Percentiles rank a stretch among this genome's conserved stretches.
phyloP scores from a whole-genome alignment of 2,329 filamentous ascomycete species.

The Chaetomium olivaceum region DNA sequence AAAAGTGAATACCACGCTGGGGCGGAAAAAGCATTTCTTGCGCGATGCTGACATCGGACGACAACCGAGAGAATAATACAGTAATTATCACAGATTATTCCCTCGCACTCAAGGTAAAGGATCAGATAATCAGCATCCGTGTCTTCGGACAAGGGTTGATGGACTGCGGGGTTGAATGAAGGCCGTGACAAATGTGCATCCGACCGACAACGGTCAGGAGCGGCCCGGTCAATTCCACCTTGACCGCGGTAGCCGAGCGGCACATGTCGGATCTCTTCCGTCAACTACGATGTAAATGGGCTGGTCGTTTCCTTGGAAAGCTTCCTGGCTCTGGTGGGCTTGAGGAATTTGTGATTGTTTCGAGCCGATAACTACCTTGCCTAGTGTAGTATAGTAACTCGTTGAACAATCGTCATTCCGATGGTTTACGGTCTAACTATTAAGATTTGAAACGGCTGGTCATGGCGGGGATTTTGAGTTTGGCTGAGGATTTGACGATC shows the following conservation, averaged over 20 bases:
- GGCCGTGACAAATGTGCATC: conserved; percentile 10
- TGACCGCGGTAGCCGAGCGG: conserved; percentile 14
- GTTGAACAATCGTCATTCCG: not conserved
- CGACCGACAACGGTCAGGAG: conserved; percentile 13
- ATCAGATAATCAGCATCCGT: not conserved
- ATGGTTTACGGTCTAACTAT: conserved; percentile 1
- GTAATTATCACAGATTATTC: not conserved
- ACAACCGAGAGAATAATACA: not conserved
- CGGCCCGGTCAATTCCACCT: conserved; percentile 12
- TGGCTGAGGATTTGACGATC: not conserved
- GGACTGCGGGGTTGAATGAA: not conserved
- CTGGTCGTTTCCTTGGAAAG: not conserved
- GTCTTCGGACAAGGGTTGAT: not conserved
- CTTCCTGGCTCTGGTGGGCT: not conserved
- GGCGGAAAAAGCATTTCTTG: conserved; percentile 12
- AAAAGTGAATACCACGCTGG: conserved; percentile 2
- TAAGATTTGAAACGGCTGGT: conserved; percentile 1
- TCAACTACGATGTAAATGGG: not conserved
- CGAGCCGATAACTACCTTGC: not conserved
- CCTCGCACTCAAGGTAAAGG: conserved; percentile 4
- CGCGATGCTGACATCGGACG: conserved; percentile 7
- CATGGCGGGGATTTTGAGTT: not conserved
- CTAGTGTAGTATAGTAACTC: not conserved
- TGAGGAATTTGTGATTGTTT: not conserved
- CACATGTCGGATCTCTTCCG: not conserved